phyloP scores from a whole-genome alignment of 805 yeast genomes.

The Metschnikowia continentalis region DNA sequence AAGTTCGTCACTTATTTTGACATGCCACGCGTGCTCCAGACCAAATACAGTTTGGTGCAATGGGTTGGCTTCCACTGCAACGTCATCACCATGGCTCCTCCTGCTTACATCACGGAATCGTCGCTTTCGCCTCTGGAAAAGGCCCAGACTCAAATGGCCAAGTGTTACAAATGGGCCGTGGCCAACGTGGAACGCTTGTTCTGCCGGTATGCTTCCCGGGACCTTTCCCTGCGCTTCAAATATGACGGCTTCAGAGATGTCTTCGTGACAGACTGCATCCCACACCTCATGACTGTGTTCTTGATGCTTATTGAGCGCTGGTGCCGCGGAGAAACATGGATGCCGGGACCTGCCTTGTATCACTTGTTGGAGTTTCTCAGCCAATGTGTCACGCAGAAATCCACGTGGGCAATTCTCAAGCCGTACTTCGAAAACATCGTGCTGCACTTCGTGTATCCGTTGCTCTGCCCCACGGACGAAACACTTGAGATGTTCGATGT shows the following conservation, averaged over 20 bases:
- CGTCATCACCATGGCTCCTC: conserved; percentile 57
- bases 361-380: conserved; percentile 51
- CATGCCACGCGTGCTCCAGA: conserved; percentile 60
- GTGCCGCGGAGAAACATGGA: conserved; percentile 66
- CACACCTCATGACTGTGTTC: conserved; percentile 63
- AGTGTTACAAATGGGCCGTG: conserved; percentile 74
- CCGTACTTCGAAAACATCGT: conserved; percentile 64
- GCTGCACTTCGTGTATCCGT: conserved; percentile 69
- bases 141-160: conserved; percentile 66
- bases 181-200: conserved; percentile 72
- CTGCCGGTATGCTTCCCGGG: conserved; percentile 59
- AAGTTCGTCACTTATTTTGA: conserved; percentile 74
- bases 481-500: conserved; percentile 72
- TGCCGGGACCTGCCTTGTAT: conserved; percentile 60
- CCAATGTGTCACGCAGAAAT: conserved; percentile 51
- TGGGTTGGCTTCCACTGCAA: conserved; percentile 80
- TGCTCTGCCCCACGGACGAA: conserved; percentile 64
- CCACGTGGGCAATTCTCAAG: conserved; percentile 63
- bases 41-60: conserved; percentile 42
- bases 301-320: conserved; percentile 68
- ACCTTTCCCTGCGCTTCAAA: conserved; percentile 41
- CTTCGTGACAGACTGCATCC: conserved; percentile 59
- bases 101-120: conserved; percentile 46
- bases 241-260: conserved; percentile 54
- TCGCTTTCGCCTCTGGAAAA: conserved; percentile 50